A percentile compares a stretch with the other conserved stretches of the same genome.
Conservation (phyloP, 805 yeast species). For the Cyberlindnera suaveolens region DNA sequence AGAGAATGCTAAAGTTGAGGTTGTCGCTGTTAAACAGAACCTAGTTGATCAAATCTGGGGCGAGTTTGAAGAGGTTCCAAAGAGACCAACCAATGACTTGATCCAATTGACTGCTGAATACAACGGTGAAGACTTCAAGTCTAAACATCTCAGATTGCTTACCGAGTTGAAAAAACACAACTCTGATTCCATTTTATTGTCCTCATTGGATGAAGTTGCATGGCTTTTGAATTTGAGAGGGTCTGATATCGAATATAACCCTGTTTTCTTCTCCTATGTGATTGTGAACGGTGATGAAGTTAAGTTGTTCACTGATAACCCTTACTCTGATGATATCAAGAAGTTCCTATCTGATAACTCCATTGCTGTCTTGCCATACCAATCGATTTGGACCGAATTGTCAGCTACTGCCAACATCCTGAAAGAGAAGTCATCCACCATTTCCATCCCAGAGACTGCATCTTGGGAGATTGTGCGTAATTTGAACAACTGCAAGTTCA, state of each 20-base stretch:
- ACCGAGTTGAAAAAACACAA: slow-evolving; percentile 27
- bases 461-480: slow-evolving; percentile 65
- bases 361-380: slow-evolving; percentile 49
- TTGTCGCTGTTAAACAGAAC: slow-evolving; percentile 52
- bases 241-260: slow-evolving; percentile 75
- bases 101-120: slow-evolving; percentile 43
- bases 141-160: slow-evolving; percentile 49
- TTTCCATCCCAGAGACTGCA: slow-evolving; percentile 49
- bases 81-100: slow-evolving; percentile 44
- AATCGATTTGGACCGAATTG: slow-evolving; percentile 53
- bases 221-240: slow-evolving; percentile 88
- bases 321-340: slow-evolving; percentile 31
- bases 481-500: slow-evolving; percentile 34
- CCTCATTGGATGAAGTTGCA: slow-evolving; percentile 84
- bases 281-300: slow-evolving; percentile 40
- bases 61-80: slow-evolving; percentile 57
- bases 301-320: slow-evolving; percentile 47
- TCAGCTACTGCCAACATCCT: slow-evolving; percentile 19
- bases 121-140: slow-evolving; percentile 57
- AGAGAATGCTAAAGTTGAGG: slow-evolving; percentile 32
- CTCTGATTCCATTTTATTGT: slow-evolving; percentile 47
- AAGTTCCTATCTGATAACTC: slow-evolving; percentile 36
- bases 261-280: slow-evolving; percentile 71
- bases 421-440: slow-evolving; percentile 19
- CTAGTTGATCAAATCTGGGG: slow-evolving; percentile 75